Evolutionary conservation across 805 yeast genomes (phyloP), one percentile per base, ranked within the genome.

Genomic region (Ogataea ramenticola): DNA sequence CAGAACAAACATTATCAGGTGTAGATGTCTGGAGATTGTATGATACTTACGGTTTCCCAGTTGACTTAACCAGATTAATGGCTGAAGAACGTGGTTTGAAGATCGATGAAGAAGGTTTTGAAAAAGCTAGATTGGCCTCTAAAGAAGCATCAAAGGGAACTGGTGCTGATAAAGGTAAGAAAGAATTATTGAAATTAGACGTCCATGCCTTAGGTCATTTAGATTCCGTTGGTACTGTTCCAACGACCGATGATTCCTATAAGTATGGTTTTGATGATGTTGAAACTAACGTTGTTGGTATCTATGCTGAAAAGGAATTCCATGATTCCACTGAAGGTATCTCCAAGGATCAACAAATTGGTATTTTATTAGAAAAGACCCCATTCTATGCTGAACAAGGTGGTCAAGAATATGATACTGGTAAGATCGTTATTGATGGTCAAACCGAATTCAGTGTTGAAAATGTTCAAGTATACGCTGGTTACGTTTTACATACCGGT

Each of bases 1-100:
- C 85, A 39, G 78, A 76, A 50, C 89, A 82, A 65, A 77, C 84
- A 34, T 75, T 93, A 49, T 78, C 86, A 40, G 99, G 99, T 64
- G 82, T 78, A 57, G 97, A 91, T 63, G 99, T 93, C 34, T 93
- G 99, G 99, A 80, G 99, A 69, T 74, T 93, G 56, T 93, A 93
- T 58, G 99, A 93, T 58, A 93, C 99, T 12, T 93, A 91, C 61
- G 99, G 99, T 46, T 93, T 93, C 85, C 99, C 99, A 33, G 97
- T 89, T 45, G 99, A 93, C 68, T 77, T 93, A 61, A 93, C 99
- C 27, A 81, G 96, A 63, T 77, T 93, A 62, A 93, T 93, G 99
- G 99, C 99, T 39, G 98, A 91, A 67, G 99, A 93, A 68, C 87
- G 93, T 47, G 95, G 95, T 17, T 77, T 93, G 56, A 82, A 80